Evolutionary conservation across 306 rosid species (phyloP), one percentile per base, ranked within the genome.

Genomic region (Citrullus colocynthis): DNA sequence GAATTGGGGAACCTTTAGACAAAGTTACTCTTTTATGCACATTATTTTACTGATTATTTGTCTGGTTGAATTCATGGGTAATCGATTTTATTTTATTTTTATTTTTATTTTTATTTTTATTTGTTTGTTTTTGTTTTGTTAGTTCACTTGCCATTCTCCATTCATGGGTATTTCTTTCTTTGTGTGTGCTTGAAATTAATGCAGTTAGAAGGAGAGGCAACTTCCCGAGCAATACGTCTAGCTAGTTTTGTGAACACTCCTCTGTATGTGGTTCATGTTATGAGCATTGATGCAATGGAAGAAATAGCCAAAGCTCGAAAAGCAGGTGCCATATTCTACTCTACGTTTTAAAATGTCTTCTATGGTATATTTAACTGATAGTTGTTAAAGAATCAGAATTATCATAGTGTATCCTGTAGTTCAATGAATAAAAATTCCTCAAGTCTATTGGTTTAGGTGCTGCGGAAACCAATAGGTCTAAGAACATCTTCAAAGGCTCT

Each of bases 241-340:
- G 98, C 96, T 58, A 76, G 83, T 83, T 94, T 91, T 86, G 86
- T 94, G 66, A 89, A 94, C 85, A 91, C 94, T 71, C 97, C 98
- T 60, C 89, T 94, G 55, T 91, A 94, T 78, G 93, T 91, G 66
- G 97, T 94, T 81, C 97, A 94, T 80, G 97, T 91, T 79, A 94
- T 94, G 98, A 94, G 98, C 91, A 94, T 90, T 57, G 97, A 94
- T 87, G 97, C 98, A 51, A 80, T 94, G 97, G 94, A 94, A 88
- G 98, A 94, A 84, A 87, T 94, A 80, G 97, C 98, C 9, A 87
- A 81, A 84, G 97, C 98, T 78, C 89, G 96, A 56, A 91, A 89
- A 88, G 80, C 88, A 90, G 97, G 98, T 94, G 80, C 81, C 49
- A 17, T 9, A 44, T 44, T 48, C 54, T 28, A 39, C 63, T 66